Evolutionary conservation across 441 rosid species (phyloP).

Genomic region (Aleurites moluccanus): DNA sequence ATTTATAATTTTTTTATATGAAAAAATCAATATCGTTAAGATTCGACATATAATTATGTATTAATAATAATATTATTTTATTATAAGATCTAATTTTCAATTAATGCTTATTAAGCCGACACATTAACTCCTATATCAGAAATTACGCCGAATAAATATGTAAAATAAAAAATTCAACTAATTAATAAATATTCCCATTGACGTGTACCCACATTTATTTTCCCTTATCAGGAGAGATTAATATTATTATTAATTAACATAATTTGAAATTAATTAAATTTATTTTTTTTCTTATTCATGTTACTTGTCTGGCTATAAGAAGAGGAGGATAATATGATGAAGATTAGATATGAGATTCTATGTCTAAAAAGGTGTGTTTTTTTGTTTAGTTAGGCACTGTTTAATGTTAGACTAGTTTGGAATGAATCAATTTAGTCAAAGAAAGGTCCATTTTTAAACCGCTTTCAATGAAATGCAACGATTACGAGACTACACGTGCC

Average conservation of each 20-base stretch:
- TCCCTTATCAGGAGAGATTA: neutral
- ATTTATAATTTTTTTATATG: too few relatives aligned
- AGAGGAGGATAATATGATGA: too few relatives aligned
- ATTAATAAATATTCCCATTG: neutral
- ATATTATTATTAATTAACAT: too few relatives aligned
- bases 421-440: conserved; percentile 13
- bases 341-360: too few relatives aligned
- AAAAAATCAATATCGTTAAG: too few relatives aligned
- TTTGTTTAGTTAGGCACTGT: neutral
- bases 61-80: too few relatives aligned
- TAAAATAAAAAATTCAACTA: neutral
- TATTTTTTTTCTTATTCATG: too few relatives aligned
- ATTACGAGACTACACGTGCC: conserved; percentile 34
- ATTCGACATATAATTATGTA: too few relatives aligned
- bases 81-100: too few relatives aligned
- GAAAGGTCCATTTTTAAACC: neutral
- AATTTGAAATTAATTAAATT: too few relatives aligned
- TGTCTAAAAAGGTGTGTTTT: conserved; percentile 5
- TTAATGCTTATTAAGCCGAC: neutral
- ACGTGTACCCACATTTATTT: conserved; percentile 3
- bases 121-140: conserved; percentile 23
- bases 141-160: conserved; percentile 36
- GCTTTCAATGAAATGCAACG: conserved; percentile 8
- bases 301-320: too few relatives aligned
- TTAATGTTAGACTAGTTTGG: conserved; percentile 2